Evolutionary conservation across 2,329 filamentous ascomycete genomes (phyloP).

Genomic region (Stenocarpella maydis): DNA sequence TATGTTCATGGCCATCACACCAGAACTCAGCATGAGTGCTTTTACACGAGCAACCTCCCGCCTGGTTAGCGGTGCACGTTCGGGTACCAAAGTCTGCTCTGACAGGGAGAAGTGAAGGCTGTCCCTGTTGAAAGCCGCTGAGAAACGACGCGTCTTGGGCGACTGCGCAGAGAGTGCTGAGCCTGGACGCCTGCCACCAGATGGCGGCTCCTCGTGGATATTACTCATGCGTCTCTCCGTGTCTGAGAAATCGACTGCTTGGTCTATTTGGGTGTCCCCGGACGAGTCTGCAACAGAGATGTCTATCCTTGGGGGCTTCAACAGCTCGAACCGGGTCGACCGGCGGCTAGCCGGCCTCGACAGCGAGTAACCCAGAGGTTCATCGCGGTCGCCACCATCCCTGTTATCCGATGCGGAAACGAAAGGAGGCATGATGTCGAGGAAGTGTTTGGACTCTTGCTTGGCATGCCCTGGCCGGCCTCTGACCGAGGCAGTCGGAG

Average conservation of each 20-base stretch:
- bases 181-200: conserved; percentile 48
- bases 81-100: conserved; percentile 49
- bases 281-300: conserved; percentile 49
- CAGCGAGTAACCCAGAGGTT: conserved; percentile 35
- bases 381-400: conserved; percentile 36
- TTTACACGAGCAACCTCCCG: conserved; percentile 84
- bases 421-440: conserved; percentile 63
- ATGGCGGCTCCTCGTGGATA: conserved; percentile 42
- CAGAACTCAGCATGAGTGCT: conserved; percentile 80
- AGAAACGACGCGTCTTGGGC: conserved; percentile 35
- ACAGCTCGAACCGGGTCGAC: conserved; percentile 55
- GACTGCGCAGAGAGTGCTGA: conserved; percentile 40
- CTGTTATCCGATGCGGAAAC: conserved; percentile 46
- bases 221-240: conserved; percentile 47
- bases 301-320: conserved; percentile 60
- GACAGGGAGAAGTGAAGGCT: conserved; percentile 61
- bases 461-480: conserved; percentile 44
- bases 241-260: conserved; percentile 50
- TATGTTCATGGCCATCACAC: conserved; percentile 90
- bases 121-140: conserved; percentile 37
- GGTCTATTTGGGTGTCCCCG: conserved; percentile 35
- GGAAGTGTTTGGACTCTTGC: conserved; percentile 53
- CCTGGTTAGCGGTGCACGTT: conserved; percentile 60
- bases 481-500: conserved; percentile 46
- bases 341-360: conserved; percentile 49